Base-by-base conservation (phyloP, 805 yeast species). In the Candida alai region DNA sequence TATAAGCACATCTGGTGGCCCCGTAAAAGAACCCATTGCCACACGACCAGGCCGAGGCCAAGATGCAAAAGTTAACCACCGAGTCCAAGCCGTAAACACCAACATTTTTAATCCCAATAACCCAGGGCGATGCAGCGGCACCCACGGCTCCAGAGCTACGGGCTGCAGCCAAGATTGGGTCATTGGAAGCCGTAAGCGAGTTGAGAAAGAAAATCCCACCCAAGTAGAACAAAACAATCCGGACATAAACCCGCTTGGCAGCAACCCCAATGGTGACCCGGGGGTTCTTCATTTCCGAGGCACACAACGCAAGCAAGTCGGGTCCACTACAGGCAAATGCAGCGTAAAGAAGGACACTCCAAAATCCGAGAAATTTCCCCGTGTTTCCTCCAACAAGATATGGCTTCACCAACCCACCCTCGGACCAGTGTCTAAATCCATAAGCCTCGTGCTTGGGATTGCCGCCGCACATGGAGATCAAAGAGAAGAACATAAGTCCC, bases 241-340 rank as follows among this genome's bases (percentile, higher is more conserved):
- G 32, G 26, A 60, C 45, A 40, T 59, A 61, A 2, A 63, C 46
- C 46, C 64, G 53, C 37, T 44, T 51, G 20, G 62, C 62, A 6
- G 65, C 66, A 41, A 54, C 37, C 2, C 62, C 56, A 20, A 62
- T 54, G 30, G 44, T 49, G 28, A 48, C 60, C 37, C 68, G 44
- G 14, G 68, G 87, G 24, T 48, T 45, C n/a, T 64, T 46, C 27
- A 62, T 59, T 45, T 78, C 80, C 23, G 64, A 60, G 25, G 52
- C 47, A 35, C 58, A 51, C 51, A 51, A 39, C 5, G 49, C 64
- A 34, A 60, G 44, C 40, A 58, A 44, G 41, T 60, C 65, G 6
- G 63, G 58, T 4, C 67, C 67, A 20, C 65, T 65, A 41, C 62
- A 56, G 3, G 60, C 45, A 30, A 57, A 59, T 3, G 64, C 65